Evolutionary conservation across 495 filamentous ascomycete genomes (phyloP).

Genomic region (Bacidia gigantensis): DNA sequence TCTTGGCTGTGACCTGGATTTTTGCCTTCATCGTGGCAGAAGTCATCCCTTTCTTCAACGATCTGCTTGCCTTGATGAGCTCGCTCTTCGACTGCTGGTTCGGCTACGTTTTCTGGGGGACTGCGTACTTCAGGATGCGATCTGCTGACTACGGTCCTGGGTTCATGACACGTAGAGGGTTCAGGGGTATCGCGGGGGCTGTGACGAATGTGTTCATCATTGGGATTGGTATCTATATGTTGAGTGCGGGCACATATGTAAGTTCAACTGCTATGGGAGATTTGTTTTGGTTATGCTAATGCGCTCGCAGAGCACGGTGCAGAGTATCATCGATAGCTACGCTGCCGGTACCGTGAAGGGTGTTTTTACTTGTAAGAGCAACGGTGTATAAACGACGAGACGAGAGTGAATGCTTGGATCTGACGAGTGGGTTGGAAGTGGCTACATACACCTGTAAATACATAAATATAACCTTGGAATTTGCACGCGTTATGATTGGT

Average conservation of each 20-base stretch:
- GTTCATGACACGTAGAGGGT: constrained; percentile 43
- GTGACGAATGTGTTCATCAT: constrained; percentile 58
- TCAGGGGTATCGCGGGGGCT: constrained; percentile 48
- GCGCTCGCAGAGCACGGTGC: constrained; percentile 35
- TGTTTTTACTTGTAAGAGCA: constrained; percentile 51
- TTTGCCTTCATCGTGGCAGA: constrained; percentile 73
- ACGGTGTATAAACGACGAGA: constrained; percentile 27
- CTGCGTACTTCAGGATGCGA: constrained; percentile 76
- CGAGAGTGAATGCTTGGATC: too few relatives aligned
- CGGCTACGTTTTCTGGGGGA: constrained; percentile 88
- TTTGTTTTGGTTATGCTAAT: neutral
- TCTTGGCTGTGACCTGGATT: constrained; percentile 61
- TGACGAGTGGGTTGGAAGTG: too few relatives aligned
- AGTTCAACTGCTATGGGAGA: constrained; percentile 25
- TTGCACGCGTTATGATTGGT: neutral
- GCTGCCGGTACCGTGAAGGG: constrained; percentile 36
- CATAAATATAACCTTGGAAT: too few relatives aligned
- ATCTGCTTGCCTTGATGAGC: constrained; percentile 72
- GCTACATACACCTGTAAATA: too few relatives aligned
- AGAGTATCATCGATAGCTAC: constrained; percentile 52
- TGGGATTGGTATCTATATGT: constrained; percentile 57
- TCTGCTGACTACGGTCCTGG: constrained; percentile 47
- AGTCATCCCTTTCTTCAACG: constrained; percentile 83
- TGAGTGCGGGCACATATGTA: constrained; percentile 67
- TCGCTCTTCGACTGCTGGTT: constrained; percentile 88